Evolutionary conservation across 306 rosid species (phyloP).

Genomic region (Sindora glabra): DNA sequence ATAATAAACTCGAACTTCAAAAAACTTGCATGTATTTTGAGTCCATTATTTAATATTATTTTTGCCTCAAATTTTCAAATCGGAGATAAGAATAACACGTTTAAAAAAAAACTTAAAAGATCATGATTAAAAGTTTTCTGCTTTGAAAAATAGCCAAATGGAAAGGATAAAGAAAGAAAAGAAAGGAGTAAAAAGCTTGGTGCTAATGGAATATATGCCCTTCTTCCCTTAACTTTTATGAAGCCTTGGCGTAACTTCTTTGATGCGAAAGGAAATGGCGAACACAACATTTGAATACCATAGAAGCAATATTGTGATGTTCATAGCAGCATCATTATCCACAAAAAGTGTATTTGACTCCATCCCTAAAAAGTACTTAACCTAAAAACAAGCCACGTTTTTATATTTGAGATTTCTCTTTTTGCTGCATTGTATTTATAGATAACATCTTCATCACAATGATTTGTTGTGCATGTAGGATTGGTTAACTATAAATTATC

Average conservation of each 20-base stretch:
- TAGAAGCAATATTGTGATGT: slow-evolving; percentile 27
- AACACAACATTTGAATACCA: slow-evolving; percentile 31
- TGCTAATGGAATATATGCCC: slow-evolving; percentile 33
- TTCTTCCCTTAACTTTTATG: slow-evolving; percentile 19
- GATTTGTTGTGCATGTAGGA: slow-evolving; percentile 1
- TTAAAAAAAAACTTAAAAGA: background rate
- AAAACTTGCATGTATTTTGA: no score
- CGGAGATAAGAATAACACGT: background rate
- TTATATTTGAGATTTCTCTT: background rate
- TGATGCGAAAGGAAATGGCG: slow-evolving; percentile 23
- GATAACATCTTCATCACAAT: slow-evolving; percentile 5
- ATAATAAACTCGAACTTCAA: no score
- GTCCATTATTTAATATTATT: no score
- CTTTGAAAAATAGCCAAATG: background rate
- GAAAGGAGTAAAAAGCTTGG: slow-evolving; percentile 21
- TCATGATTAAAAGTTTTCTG: background rate
- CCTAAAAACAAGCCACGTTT: background rate
- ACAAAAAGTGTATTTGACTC: slow-evolving; percentile 9
- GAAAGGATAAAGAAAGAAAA: background rate
- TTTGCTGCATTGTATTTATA: background rate
- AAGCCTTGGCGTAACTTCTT: background rate
- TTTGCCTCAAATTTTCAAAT: no score
- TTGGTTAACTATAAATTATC: slow-evolving; percentile 10
- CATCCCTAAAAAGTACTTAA: slow-evolving; percentile 15
- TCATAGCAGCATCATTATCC: background rate